Evolutionary conservation across 345 rosid species (phyloP).

Genomic region (Lepidium didymum): DNA sequence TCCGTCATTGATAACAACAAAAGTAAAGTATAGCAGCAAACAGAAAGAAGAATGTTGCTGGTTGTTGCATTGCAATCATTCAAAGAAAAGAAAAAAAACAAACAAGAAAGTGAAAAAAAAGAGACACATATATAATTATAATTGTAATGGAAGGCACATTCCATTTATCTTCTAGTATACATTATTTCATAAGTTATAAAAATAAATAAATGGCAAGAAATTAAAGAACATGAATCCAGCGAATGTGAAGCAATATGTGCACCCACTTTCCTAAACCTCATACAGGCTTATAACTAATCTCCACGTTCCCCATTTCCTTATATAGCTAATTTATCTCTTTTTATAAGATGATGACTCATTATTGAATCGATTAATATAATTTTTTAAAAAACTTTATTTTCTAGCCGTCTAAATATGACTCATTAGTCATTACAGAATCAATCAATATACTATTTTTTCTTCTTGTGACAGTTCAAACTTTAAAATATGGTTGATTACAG

Average conservation of each 20-base stretch:
- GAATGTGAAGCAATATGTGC: slow-evolving; percentile 10
- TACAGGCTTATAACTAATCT: neutral
- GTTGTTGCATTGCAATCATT: slow-evolving; percentile 2
- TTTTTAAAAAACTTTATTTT: too few relatives aligned
- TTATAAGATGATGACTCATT: neutral
- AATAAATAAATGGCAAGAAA: neutral
- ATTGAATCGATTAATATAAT: too few relatives aligned
- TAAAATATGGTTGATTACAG: neutral
- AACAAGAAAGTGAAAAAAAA: neutral
- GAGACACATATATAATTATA: neutral
- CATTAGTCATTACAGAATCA: neutral
- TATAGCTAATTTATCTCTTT: neutral
- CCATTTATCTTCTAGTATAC: neutral
- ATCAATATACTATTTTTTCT: neutral
- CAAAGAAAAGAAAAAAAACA: neutral
- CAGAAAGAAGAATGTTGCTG: slow-evolving; percentile 6
- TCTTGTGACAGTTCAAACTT: neutral
- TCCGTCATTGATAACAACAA: neutral
- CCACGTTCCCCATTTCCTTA: slow-evolving; percentile 6
- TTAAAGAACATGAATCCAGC: slow-evolving; percentile 26
- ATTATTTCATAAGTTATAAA: neutral
- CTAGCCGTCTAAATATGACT: neutral
- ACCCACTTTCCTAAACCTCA: slow-evolving; percentile 13
- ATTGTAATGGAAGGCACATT: slow-evolving; percentile 22
- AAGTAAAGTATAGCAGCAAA: neutral